Percentiles rank a stretch among this genome's conserved stretches.
These are phyloP conservation scores for Colletotrichum sp. DNA, from an alignment of 2,329 filamentous ascomycete genomes.

Conservation along the genomic window DNA sequence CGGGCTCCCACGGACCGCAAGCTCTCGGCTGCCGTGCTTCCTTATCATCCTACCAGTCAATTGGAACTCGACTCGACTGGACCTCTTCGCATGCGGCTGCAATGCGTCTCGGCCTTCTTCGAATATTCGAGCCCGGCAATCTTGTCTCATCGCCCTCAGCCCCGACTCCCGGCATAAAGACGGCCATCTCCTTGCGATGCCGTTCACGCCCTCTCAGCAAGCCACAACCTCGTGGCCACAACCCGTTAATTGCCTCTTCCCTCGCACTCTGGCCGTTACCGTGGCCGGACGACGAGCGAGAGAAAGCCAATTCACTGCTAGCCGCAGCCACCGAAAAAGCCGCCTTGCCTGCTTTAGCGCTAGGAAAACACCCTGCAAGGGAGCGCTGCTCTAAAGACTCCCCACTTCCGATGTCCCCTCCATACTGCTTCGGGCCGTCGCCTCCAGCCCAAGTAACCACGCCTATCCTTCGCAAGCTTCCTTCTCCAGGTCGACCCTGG, in stretches of 20 bases:
- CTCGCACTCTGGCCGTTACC: background rate
- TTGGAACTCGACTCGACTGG: background rate
- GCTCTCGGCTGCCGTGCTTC: background rate
- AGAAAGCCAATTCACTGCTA: background rate
- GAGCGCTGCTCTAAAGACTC: background rate
- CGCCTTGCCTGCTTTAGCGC: slow-evolving; percentile 6
- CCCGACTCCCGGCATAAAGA: background rate
- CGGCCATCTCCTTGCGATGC: background rate
- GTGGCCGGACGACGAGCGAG: background rate
- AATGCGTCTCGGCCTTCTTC: background rate
- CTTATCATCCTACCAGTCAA: background rate
- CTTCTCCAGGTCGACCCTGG: slow-evolving; percentile 8
- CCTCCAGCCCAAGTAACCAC: slow-evolving; percentile 2
- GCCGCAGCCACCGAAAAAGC: slow-evolving; percentile 5
- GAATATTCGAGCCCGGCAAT: background rate
- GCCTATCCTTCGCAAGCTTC: background rate
- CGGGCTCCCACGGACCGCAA: background rate
- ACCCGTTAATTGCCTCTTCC: background rate
- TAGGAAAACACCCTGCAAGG: slow-evolving; percentile 5
- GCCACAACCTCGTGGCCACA: background rate
- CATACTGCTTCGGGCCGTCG: slow-evolving; percentile 10
- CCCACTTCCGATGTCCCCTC: slow-evolving; percentile 1
- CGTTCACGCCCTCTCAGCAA: slow-evolving; percentile 2
- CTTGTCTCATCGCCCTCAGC: background rate
- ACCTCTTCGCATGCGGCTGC: background rate